Base-by-base conservation (phyloP, 108 stramenopile species). In the Aureococcus anophagefferens region DNA sequence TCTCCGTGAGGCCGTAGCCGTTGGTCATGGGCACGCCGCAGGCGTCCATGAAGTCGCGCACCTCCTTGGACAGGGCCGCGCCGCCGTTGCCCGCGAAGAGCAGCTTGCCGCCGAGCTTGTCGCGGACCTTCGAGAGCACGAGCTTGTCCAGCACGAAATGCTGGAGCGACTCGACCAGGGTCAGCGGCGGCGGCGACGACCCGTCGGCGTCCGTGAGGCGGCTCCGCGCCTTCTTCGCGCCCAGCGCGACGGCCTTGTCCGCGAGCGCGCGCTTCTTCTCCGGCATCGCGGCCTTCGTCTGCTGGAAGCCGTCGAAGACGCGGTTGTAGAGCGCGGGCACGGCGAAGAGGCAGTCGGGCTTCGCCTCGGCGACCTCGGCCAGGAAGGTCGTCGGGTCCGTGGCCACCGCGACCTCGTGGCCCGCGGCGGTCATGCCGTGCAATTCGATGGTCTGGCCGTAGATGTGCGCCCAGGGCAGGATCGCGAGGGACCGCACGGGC, bases 391-490 rank as follows among this genome's bases (percentile, higher is more conserved):
- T 46, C 25, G 46, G 51, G 62, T 68, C 67, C 59, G 67, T 31
- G 31, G 59, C 67, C 51, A 74, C 31, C 36, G 67, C 73, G 7
- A 68, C 46, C 18, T n/a, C 66, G 67, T 40, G 40, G 31, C 72
- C 72, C 29, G 36, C 63, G 14, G 40, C 65, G 65, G 40, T 34
- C 35, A 68, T 68, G 66, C 51, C 74, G 87, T 90, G 91, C 30
- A 94, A 76, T 69, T 96, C 96, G 68, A 86, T 88, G 40, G 92
- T 93, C 83, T 88, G 93, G 45, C 96, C 93, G 80, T 93, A 94
- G 46, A 87, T 90, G 78, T 98, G 96, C 15, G 94, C 93, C 94
- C 94, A 98, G 4, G 94, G 95, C 31, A 96, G 77, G 81, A 98
- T 94, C 14, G 92, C 88, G 29, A 95, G 75, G 45, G 90, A 89